phyloP scores from a whole-genome alignment of 1,139 yeast genomes.

The Lodderomyces margitis region DNA sequence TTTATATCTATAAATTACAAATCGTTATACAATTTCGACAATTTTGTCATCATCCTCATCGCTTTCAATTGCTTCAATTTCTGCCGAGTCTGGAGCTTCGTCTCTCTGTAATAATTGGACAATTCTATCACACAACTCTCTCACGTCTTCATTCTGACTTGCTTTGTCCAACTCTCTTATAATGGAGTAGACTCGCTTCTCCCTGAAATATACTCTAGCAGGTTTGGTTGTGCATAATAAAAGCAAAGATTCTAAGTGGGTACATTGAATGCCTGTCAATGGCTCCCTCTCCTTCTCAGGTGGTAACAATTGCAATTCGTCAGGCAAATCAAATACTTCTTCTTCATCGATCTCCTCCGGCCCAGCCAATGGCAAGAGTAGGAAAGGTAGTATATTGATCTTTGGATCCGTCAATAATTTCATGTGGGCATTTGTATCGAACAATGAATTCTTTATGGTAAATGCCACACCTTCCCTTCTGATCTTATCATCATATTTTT shows the following conservation, averaged over 20 bases:
- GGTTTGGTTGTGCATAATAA: constrained; percentile 72
- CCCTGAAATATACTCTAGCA: constrained; percentile 74
- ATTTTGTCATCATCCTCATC: constrained; percentile 45
- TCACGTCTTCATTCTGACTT: constrained; percentile 59
- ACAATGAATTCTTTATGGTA: constrained; percentile 84
- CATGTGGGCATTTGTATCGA: constrained; percentile 71
- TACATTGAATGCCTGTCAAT: constrained; percentile 57
- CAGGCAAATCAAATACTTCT: constrained; percentile 85
- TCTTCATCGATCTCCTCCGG: constrained; percentile 79
- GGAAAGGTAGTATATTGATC: constrained; percentile 76
- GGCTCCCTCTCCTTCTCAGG: constrained; percentile 80
- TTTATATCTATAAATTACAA: background rate
- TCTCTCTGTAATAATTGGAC: constrained; percentile 93
- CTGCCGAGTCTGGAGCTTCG: constrained; percentile 51
- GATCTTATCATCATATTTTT: constrained; percentile 68
- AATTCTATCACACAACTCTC: constrained; percentile 67
- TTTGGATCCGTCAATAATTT: constrained; percentile 57
- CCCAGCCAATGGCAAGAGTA: constrained; percentile 80
- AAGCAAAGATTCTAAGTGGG: constrained; percentile 74
- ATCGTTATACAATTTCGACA: constrained; percentile 49
- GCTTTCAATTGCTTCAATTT: constrained; percentile 30
- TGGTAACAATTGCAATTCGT: constrained; percentile 77
- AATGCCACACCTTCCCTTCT: constrained; percentile 94
- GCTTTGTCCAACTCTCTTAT: constrained; percentile 82
- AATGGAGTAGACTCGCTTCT: constrained; percentile 77